A percentile compares a stretch with the other conserved stretches of the same genome.
Conservation (phyloP, 2,329 filamentous ascomycete genomes). For the Alternaria metachromatica region DNA sequence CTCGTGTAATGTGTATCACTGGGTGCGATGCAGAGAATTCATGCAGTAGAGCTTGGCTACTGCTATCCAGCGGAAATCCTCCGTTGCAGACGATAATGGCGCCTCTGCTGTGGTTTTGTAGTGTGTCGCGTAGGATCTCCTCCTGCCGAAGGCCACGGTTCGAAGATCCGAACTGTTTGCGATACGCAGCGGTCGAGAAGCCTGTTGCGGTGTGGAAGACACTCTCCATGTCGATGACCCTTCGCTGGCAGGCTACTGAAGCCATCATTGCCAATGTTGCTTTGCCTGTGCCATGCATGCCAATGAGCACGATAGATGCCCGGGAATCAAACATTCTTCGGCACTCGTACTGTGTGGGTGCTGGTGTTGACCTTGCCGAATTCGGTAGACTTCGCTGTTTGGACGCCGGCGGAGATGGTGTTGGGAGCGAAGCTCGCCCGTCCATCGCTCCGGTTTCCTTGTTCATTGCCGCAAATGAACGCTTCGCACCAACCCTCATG, state of each 20-base stretch:
- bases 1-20: constrained; percentile 74
- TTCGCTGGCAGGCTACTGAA: constrained; percentile 71
- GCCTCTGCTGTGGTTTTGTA: constrained; percentile 64
- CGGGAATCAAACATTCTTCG: constrained; percentile 60
- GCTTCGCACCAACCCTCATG: constrained; percentile 36
- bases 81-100: constrained; percentile 75
- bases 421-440: constrained; percentile 18
- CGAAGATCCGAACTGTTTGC: constrained; percentile 65
- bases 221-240: constrained; percentile 71
- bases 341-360: constrained; percentile 28
- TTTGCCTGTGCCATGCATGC: constrained; percentile 77
- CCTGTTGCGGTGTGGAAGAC: constrained; percentile 70
- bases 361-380: constrained; percentile 31
- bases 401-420: constrained; percentile 16
- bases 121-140: constrained; percentile 66
- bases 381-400: constrained; percentile 18
- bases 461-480: constrained; percentile 34
- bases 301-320: constrained; percentile 74
- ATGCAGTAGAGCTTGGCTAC: constrained; percentile 64
- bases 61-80: constrained; percentile 68
- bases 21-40: constrained; percentile 71
- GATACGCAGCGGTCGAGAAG: constrained; percentile 66
- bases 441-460: constrained; percentile 20
- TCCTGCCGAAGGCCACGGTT: constrained; percentile 70
- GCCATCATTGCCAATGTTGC: constrained; percentile 77